Evolutionary conservation across 2,329 filamentous ascomycete genomes (phyloP), one percentile per base, ranked within the genome.

Genomic region (Bimuria novae-zelandiae): DNA sequence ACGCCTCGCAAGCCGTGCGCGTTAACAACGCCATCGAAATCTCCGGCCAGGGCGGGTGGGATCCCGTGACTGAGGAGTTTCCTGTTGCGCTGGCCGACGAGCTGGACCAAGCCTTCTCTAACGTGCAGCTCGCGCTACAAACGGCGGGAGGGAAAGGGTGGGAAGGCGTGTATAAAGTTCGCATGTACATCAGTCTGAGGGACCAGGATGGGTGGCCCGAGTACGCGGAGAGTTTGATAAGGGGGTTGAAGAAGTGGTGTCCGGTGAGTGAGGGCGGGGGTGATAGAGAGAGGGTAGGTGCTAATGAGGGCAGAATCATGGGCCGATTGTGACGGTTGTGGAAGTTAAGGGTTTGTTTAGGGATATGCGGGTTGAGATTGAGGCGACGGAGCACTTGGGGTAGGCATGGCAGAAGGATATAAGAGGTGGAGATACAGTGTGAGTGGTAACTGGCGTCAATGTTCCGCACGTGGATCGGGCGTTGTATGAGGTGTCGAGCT

Each of bases 81-180:
- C 64, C 65, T 7, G 41, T 55, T 3, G 44, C 55, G 7, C 29
- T 68, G 21, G 39, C 47, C 1, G 51, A 50, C 1, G 63, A 70
- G 52, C 51, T 71, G n/a, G 61, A 62, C 11, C 65, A 64, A 39
- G 79, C 81, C 0, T 85, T 85, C 56, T 68, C 62, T 11, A 86
- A 85, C 52, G 78, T 85, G 10, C 79, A 86, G 1, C 63, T 73
- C n/a, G 74, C 71, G 33, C 66, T 85, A 6, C 75, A 75, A 36
- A 60, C 78, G 10, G 81, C 81, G 0, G 83, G 84, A 1, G 80
- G 80, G 0, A 77, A 79, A 47, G 81, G 80, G 1, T 81, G 79
- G 77, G 63, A 69, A 8, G 79, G 84, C 54, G 80, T 84, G 0
- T 70, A 67, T 50, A 68, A 64, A 23, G 37, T 60, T 3, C 52